Percentiles rank a stretch among this genome's conserved stretches.
Evolutionary conservation across 305 asterid genomes (phyloP).

Genomic region (Ruellia speciosa): DNA sequence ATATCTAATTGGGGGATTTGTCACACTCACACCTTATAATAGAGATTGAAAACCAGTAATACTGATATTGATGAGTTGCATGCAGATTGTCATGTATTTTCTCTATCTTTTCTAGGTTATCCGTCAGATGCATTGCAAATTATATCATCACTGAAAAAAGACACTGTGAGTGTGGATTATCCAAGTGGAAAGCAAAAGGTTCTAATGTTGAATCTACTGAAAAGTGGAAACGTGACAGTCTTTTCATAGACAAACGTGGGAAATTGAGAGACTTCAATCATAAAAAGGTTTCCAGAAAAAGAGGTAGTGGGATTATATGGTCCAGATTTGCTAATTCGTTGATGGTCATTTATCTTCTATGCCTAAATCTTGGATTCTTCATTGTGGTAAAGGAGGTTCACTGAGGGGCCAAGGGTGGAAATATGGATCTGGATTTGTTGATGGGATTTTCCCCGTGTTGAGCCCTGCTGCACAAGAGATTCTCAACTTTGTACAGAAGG

Average conservation of each 20-base stretch:
- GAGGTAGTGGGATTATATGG: slow-evolving; percentile 31
- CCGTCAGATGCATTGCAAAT: slow-evolving; percentile 36
- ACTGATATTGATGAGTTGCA: no score
- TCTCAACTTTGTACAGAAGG: slow-evolving; percentile 53
- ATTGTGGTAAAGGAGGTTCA: slow-evolving; percentile 57
- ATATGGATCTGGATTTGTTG: slow-evolving; percentile 86
- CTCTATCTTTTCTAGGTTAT: slow-evolving; percentile 31
- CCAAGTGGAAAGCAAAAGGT: slow-evolving; percentile 39
- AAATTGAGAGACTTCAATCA: slow-evolving; percentile 52
- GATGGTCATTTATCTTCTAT: background rate
- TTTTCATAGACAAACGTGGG: slow-evolving; percentile 60
- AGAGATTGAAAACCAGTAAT: no score
- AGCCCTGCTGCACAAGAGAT: slow-evolving; percentile 68
- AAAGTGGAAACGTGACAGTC: slow-evolving; percentile 65
- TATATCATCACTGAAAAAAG: slow-evolving; percentile 29
- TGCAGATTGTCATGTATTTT: no score
- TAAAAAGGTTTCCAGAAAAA: slow-evolving; percentile 67
- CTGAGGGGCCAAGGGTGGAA: slow-evolving; percentile 94
- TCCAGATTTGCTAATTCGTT: background rate
- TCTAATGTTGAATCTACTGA: slow-evolving; percentile 35
- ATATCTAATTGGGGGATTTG: no score
- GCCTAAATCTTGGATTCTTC: slow-evolving; percentile 10
- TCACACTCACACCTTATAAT: no score
- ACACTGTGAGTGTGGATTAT: slow-evolving; percentile 28
- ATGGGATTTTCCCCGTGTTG: slow-evolving; percentile 76